Evolutionary conservation across 176 grass and related monocot genomes (phyloP).

Genomic region (Saccharum spontaneum): DNA sequence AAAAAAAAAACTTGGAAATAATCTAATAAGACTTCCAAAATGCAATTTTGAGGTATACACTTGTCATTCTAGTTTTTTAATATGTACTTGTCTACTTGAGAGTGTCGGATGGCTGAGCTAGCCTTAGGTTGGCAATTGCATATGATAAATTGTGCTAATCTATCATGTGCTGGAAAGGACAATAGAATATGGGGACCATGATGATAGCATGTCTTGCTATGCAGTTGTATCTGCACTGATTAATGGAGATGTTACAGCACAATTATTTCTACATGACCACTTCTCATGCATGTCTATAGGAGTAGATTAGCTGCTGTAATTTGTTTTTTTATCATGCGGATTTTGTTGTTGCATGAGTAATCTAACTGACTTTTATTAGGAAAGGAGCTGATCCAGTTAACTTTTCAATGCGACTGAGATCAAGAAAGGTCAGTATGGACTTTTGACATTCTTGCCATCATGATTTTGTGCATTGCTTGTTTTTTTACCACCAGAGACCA

Average conservation of each 20-base stretch:
- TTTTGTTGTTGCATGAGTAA: slow-evolving; percentile 27
- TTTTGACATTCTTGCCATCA: slow-evolving; percentile 19
- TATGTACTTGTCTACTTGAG: not conserved
- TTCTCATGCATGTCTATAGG: not conserved
- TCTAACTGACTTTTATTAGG: slow-evolving; percentile 47
- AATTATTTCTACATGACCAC: not conserved
- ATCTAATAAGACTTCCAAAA: slow-evolving; percentile 4
- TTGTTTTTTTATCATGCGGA: not conserved
- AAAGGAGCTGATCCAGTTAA: slow-evolving; percentile 45
- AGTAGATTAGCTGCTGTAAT: slow-evolving; percentile 1
- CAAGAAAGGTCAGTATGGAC: slow-evolving; percentile 61
- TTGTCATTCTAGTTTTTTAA: not conserved
- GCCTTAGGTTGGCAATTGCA: not conserved
- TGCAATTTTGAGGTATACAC: not conserved
- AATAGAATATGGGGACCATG: not conserved
- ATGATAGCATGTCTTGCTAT: not conserved
- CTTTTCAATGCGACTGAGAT: slow-evolving; percentile 56
- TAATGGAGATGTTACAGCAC: not conserved
- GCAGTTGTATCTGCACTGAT: not conserved
- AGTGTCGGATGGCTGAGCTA: not conserved
- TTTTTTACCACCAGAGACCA: not conserved
- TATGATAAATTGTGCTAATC: not conserved
- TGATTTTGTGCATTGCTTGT: not conserved
- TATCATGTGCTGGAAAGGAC: not conserved
- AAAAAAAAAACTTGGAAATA: not conserved